These are phyloP conservation scores for Yarrowia yakushimensis DNA, from an alignment of 805 yeast genomes.

Conservation along the genomic window DNA sequence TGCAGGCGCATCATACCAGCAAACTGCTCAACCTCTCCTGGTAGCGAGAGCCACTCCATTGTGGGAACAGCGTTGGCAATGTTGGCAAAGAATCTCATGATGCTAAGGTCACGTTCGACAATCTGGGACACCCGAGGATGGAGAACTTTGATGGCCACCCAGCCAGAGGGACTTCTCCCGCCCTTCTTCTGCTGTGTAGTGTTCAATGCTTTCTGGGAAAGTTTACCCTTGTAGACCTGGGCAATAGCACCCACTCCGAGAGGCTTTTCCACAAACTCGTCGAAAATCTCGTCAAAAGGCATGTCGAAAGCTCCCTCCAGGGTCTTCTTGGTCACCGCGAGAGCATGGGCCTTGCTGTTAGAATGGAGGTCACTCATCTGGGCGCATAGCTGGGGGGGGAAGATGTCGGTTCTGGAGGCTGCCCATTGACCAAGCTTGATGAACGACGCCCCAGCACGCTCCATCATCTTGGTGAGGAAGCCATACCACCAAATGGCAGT, in stretches of 20 bases:
- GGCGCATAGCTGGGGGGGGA: slow-evolving; percentile 72
- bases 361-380: slow-evolving; percentile 79
- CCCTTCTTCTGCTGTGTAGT: neutral
- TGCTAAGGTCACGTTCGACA: slow-evolving; percentile 74
- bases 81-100: slow-evolving; percentile 78
- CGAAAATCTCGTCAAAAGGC: slow-evolving; percentile 72
- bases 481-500: slow-evolving; percentile 74
- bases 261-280: slow-evolving; percentile 69
- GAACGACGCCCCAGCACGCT: slow-evolving; percentile 85
- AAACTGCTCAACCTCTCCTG: slow-evolving; percentile 90
- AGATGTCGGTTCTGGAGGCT: slow-evolving; percentile 91
- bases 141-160: slow-evolving; percentile 86
- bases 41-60: slow-evolving; percentile 96
- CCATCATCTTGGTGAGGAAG: slow-evolving; percentile 62
- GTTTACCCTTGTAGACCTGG: slow-evolving; percentile 79
- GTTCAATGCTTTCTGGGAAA: slow-evolving; percentile 33
- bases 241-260: slow-evolving; percentile 99
- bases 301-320: slow-evolving; percentile 58
- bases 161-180: slow-evolving; percentile 33
- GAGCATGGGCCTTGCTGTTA: slow-evolving; percentile 70
- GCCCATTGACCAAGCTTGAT: slow-evolving; percentile 95
- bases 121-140: slow-evolving; percentile 79
- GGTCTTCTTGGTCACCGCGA: slow-evolving; percentile 55
- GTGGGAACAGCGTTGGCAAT: slow-evolving; percentile 74
- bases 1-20: slow-evolving; percentile 81